Base-by-base conservation (phyloP, 78 protist genomes). In the Trichosphaerium sp. region DNA sequence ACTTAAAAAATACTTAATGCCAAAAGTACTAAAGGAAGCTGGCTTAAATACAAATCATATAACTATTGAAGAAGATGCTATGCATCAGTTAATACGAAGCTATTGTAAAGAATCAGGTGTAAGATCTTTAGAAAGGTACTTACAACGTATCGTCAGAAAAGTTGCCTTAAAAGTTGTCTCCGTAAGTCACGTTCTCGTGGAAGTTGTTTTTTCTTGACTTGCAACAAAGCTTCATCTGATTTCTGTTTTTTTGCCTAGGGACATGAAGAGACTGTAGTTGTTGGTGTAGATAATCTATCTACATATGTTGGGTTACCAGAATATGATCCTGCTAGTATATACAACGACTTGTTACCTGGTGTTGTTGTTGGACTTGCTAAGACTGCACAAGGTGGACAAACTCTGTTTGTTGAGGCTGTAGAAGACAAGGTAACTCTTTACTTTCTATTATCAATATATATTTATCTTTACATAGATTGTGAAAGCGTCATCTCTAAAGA, bases 51-150 rank as follows among this genome's bases (percentile, higher is more conserved):
- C 52, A 1, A 52, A 5, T 4, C 32, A 31, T 40, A 23, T 71
- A 8, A 14, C 29, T 26, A 28, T 86, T 31, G 23, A 60, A 2
- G 81, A 80, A 3, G 82, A 55, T 0, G 86, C 90, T 10, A 28
- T 87, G 4, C 44, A 42, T 4, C 7, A 34, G 23, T 72, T 91
- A 8, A 78, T 85, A 34, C 32, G 44, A n/a, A 21, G 42, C 42
- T 91, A 91, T 74, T 92, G 95, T 81, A 56, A 96, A 28, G 98
- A 94, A 70, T 49, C 84, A 0, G 98, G 98, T 42, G 96, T 91
- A 4, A 67, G 96, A 26, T 68, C 79, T 15, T 73, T 94, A 12
- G 83, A 85, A 65, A 83, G 90, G 74, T 77, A 75, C 34, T 70
- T 91, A 0, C 94, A 92, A 60, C 62, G 70, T 69, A 82, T 92